These are phyloP conservation scores for Populus nigra DNA, from an alignment of 345 rosid species.

Conservation along the genomic window DNA sequence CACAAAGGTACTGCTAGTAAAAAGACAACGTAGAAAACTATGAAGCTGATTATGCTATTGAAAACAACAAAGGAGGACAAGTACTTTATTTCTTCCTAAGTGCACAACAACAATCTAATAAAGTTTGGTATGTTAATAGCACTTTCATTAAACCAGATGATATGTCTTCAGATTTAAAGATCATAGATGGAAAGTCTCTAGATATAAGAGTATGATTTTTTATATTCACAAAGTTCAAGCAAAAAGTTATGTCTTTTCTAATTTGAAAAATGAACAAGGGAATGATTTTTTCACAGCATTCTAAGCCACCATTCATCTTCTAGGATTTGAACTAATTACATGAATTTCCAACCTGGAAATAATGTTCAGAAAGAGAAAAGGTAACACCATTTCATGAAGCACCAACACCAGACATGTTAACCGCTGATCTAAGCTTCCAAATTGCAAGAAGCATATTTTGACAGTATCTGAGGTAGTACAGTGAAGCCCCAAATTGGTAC, in stretches of 20 bases:
- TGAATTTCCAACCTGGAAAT: not conserved
- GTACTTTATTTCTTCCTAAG: no score
- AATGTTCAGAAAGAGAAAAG: not conserved
- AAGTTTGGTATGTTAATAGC: no score
- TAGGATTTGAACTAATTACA: not conserved
- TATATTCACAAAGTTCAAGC: not conserved
- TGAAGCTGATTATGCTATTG: no score
- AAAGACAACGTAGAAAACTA: no score
- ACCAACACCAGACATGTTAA: not conserved
- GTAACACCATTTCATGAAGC: not conserved
- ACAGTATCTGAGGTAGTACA: not conserved
- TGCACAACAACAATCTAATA: no score
- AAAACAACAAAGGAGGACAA: no score
- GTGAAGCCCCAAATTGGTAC: not conserved
- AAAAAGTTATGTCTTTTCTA: not conserved
- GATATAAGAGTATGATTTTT: no score
- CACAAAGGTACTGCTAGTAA: no score
- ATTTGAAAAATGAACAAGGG: not conserved
- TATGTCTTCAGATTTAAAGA: no score
- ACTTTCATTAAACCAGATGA: no score
- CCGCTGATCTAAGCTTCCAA: not conserved
- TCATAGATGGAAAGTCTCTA: no score
- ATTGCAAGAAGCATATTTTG: not conserved
- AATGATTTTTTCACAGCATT: not conserved
- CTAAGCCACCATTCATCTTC: not conserved